Percentiles rank a stretch among this genome's conserved stretches.
These are phyloP conservation scores for Echinosphaeria canescens DNA, from an alignment of 2,329 filamentous ascomycete species.

Conservation along the genomic window DNA sequence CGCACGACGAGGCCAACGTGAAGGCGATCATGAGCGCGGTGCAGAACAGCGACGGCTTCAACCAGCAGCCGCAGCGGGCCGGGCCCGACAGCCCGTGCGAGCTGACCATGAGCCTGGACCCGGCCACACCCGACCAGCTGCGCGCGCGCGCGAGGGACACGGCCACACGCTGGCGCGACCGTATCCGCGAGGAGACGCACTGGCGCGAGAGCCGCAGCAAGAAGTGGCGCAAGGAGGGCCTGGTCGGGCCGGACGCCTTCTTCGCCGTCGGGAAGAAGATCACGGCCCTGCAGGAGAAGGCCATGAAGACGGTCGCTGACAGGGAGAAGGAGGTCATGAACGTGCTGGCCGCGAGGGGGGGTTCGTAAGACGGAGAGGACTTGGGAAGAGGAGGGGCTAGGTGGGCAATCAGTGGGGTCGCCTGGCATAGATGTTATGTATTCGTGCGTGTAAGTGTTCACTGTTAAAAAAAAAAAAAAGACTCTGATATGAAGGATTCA, in stretches of 20 bases:
- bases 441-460: too few species aligned
- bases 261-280: slow-evolving; percentile 19
- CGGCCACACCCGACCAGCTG: slow-evolving; percentile 24
- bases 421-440: too few species aligned
- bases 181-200: slow-evolving; percentile 22
- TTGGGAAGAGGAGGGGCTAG: too few species aligned
- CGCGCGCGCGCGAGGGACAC: slow-evolving; percentile 18
- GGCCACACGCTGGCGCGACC: slow-evolving; percentile 26
- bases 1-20: slow-evolving; percentile 18
- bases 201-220: slow-evolving; percentile 24
- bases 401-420: too few species aligned
- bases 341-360: too few species aligned
- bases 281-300: slow-evolving; percentile 28
- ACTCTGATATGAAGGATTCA: too few species aligned
- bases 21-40: slow-evolving; percentile 33
- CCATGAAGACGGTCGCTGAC: slow-evolving; percentile 24
- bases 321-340: slow-evolving; percentile 25
- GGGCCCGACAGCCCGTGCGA: slow-evolving; percentile 38
- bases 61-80: slow-evolving; percentile 36
- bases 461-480: too few species aligned
- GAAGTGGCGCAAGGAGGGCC: slow-evolving; percentile 21
- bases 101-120: slow-evolving; percentile 29
- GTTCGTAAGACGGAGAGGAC: too few species aligned
- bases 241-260: slow-evolving; percentile 19
- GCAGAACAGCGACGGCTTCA: slow-evolving; percentile 26